Conservation (phyloP, 345 rosid species). For the Microthlaspi erraticum region DNA sequence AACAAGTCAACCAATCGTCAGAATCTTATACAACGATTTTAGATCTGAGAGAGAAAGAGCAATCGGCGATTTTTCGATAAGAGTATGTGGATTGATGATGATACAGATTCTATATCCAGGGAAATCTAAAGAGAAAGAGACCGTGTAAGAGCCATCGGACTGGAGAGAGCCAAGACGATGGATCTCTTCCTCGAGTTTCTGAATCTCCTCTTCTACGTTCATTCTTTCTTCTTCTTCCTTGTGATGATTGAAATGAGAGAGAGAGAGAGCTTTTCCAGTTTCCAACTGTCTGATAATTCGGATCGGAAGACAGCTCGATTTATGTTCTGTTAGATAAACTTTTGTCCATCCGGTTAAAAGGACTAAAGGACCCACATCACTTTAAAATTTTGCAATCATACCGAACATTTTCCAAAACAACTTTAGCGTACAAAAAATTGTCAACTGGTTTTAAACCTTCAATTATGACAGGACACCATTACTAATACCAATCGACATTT, state of each 20-base stretch:
- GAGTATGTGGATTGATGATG: neutral
- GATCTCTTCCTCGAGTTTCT: conserved; percentile 82
- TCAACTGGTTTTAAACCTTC: no score
- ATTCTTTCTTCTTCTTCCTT: conserved; percentile 39
- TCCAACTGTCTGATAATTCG: neutral
- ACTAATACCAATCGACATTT: no score
- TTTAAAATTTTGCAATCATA: neutral
- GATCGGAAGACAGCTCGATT: conserved; percentile 8
- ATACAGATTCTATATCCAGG: conserved; percentile 1
- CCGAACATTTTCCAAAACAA: no score
- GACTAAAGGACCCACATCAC: conserved; percentile 13
- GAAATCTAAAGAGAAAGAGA: conserved; percentile 22
- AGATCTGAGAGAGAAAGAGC: conserved; percentile 25
- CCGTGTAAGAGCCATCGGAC: conserved; percentile 94
- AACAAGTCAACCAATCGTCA: neutral
- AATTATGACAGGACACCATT: no score
- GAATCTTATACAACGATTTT: neutral
- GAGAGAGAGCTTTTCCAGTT: conserved; percentile 4
- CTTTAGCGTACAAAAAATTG: no score
- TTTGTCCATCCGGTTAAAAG: neutral
- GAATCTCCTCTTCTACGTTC: conserved; percentile 93
- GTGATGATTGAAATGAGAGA: conserved; percentile 3
- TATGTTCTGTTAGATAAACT: no score
- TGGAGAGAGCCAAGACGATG: conserved; percentile 75
- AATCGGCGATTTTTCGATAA: neutral